Evolutionary conservation across 2,329 filamentous ascomycete genomes (phyloP).

Genomic region (Plenodomus tracheiphilus): DNA sequence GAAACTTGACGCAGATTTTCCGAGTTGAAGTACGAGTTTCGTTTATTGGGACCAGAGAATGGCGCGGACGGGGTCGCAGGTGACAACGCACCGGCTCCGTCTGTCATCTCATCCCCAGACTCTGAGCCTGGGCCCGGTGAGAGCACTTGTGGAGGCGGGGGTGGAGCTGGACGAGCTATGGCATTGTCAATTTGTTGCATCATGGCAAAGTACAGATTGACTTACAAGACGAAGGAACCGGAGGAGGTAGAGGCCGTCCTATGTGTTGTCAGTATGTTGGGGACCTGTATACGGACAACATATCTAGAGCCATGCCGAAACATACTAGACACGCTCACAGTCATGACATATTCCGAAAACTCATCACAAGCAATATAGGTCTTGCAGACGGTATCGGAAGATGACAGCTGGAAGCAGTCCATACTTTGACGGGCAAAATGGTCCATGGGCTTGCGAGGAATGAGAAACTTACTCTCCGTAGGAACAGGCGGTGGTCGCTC

Average conservation of each 20-base stretch:
- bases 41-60: constrained; percentile 35
- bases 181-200: constrained; percentile 1
- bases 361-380: constrained; percentile 39
- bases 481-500: constrained; percentile 48
- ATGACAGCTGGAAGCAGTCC: constrained; percentile 28
- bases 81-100: constrained; percentile 38
- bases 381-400: constrained; percentile 37
- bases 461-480: constrained; percentile 56
- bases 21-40: constrained; percentile 47
- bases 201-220: background rate
- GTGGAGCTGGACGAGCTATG: constrained; percentile 65
- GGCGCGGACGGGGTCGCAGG: constrained; percentile 37
- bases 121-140: constrained; percentile 79
- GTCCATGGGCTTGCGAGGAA: constrained; percentile 42
- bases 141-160: constrained; percentile 57
- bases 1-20: constrained; percentile 38
- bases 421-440: constrained; percentile 18
- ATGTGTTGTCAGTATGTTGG: constrained; percentile 15
- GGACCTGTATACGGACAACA: background rate
- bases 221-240: constrained; percentile 43
- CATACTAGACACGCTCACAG: constrained; percentile 46
- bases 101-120: constrained; percentile 79
- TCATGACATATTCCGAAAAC: constrained; percentile 42
- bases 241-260: constrained; percentile 49
- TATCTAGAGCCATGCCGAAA: constrained; percentile 7